phyloP scores from a whole-genome alignment of 2,329 filamentous ascomycete species.

The Pseudogymnoascus sp. region DNA sequence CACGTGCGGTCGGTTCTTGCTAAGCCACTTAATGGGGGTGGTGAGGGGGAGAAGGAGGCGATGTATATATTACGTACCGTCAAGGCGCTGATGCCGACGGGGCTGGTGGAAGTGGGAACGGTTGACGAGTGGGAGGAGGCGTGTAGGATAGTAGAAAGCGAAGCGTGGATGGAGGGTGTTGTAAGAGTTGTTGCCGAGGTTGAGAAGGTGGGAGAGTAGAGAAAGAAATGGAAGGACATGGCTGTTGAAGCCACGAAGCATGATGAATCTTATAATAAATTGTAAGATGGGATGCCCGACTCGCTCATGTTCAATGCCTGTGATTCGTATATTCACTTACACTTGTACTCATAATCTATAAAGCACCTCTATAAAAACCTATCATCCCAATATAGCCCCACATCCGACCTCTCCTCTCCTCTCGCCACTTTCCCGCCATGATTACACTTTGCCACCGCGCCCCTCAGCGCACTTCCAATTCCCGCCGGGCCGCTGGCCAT shows the following conservation, averaged over 20 bases:
- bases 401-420: slow-evolving; percentile 47
- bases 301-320: background rate
- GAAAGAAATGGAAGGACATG: background rate
- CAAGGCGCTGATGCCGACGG: slow-evolving; percentile 18
- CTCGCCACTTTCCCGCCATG: slow-evolving; percentile 46
- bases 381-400: slow-evolving; percentile 51
- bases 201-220: background rate
- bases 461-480: slow-evolving; percentile 51
- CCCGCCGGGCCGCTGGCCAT: slow-evolving; percentile 52
- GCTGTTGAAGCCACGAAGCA: background rate
- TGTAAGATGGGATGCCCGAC: background rate
- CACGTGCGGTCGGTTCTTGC: slow-evolving; percentile 16
- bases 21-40: slow-evolving; percentile 12
- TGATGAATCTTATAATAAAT: background rate
- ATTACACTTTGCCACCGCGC: slow-evolving; percentile 46
- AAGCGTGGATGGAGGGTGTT: slow-evolving; percentile 27
- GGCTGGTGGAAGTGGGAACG: slow-evolving; percentile 18
- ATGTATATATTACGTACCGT: slow-evolving; percentile 13
- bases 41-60: slow-evolving; percentile 10
- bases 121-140: slow-evolving; percentile 21
- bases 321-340: background rate
- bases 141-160: slow-evolving; percentile 15
- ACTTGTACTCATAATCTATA: background rate
- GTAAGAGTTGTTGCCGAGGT: slow-evolving; percentile 21
- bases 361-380: slow-evolving; percentile 24